These are phyloP conservation scores for Yamadazyma dendronema DNA, from an alignment of 1,139 yeast genomes.

Conservation along the genomic window DNA sequence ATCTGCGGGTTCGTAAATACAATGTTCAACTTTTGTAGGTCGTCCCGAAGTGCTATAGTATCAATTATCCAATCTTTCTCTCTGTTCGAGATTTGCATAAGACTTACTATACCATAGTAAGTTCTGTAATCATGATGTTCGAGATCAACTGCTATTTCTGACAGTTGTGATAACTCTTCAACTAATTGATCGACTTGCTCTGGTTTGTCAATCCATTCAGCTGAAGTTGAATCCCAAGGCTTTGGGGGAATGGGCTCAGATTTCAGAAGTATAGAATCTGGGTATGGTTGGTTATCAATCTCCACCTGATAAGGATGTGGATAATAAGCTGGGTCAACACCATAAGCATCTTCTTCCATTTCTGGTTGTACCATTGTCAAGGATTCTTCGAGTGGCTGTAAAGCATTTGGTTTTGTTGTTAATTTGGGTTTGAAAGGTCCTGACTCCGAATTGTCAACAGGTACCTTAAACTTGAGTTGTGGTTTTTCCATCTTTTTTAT, in stretches of 20 bases:
- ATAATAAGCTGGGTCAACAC: slow-evolving; percentile 56
- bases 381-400: slow-evolving; percentile 54
- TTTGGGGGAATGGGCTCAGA: slow-evolving; percentile 53
- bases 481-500: slow-evolving; percentile 63
- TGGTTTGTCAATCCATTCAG: slow-evolving; percentile 69
- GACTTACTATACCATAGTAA: slow-evolving; percentile 84
- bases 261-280: slow-evolving; percentile 49
- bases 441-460: slow-evolving; percentile 66
- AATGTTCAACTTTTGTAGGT: slow-evolving; percentile 62
- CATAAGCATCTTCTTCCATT: slow-evolving; percentile 29
- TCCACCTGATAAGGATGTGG: slow-evolving; percentile 83
- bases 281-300: slow-evolving; percentile 70
- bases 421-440: slow-evolving; percentile 78
- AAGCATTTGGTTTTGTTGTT: slow-evolving; percentile 66
- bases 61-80: slow-evolving; percentile 84
- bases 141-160: slow-evolving; percentile 89
- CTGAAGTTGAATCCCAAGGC: slow-evolving; percentile 64
- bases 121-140: slow-evolving; percentile 95
- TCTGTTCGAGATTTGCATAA: slow-evolving; percentile 89
- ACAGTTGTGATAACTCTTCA: slow-evolving; percentile 43
- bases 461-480: slow-evolving; percentile 56
- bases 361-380: slow-evolving; percentile 32
- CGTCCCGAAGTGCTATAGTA: slow-evolving; percentile 71
- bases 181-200: slow-evolving; percentile 57
- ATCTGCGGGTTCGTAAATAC: slow-evolving; percentile 80